Conservation (phyloP, 768 basidiomycete genomes). For the Rhizopogon roseolus region DNA sequence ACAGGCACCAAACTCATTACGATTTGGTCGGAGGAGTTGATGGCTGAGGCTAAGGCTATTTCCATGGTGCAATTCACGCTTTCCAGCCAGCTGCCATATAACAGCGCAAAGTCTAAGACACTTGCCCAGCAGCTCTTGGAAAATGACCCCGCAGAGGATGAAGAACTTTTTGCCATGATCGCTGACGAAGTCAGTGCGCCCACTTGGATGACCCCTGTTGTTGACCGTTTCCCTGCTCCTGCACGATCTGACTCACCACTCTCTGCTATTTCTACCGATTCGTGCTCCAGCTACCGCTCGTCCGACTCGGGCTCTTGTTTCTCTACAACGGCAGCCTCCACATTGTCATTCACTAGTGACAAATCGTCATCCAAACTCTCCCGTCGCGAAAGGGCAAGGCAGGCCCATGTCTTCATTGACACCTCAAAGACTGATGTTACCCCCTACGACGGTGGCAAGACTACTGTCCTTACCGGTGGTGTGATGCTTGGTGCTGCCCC, state of each 20-base stretch:
- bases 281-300: slow-evolving; percentile 53
- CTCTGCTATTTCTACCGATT: slow-evolving; percentile 49
- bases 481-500: slow-evolving; percentile 73
- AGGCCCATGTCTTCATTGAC: slow-evolving; percentile 71
- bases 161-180: slow-evolving; percentile 70
- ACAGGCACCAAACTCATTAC: slow-evolving; percentile 45
- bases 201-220: slow-evolving; percentile 64
- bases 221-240: slow-evolving; percentile 52
- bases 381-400: slow-evolving; percentile 64
- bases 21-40: slow-evolving; percentile 61
- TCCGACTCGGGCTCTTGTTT: slow-evolving; percentile 71
- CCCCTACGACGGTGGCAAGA: slow-evolving; percentile 85
- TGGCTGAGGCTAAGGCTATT: slow-evolving; percentile 21
- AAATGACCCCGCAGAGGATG: slow-evolving; percentile 66
- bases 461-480: slow-evolving; percentile 81
- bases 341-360: slow-evolving; percentile 40
- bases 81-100: slow-evolving; percentile 14
- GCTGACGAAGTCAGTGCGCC: slow-evolving; percentile 66
- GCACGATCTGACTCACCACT: slow-evolving; percentile 53
- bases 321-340: slow-evolving; percentile 57
- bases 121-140: slow-evolving; percentile 72
- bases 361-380: slow-evolving; percentile 49
- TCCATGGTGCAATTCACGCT: slow-evolving; percentile 5
- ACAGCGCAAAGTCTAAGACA: slow-evolving; percentile 42
- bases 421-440: slow-evolving; percentile 74